Percentiles rank a stretch among this genome's conserved stretches.
Conservation (phyloP, 768 basidiomycete species). For the Mycena epipterygia region DNA sequence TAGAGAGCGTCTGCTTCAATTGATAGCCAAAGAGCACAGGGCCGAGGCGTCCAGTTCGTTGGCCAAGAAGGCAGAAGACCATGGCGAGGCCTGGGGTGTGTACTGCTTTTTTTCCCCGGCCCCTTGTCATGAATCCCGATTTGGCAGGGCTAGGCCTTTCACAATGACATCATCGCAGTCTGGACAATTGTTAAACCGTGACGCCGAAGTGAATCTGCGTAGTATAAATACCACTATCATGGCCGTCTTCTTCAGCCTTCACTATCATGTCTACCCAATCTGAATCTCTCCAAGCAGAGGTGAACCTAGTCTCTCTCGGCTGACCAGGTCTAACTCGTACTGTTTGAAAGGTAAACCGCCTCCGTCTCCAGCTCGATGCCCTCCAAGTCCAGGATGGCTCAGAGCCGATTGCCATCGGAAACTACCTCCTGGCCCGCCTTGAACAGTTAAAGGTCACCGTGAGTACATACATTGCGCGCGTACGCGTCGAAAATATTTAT, state of each 20-base stretch:
- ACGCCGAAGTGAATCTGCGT: too few relatives aligned
- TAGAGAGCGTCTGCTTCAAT: too few relatives aligned
- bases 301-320: too few relatives aligned
- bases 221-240: slow-evolving; percentile 28
- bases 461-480: slow-evolving; percentile 31
- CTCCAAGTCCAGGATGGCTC: slow-evolving; percentile 54
- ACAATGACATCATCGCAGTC: not conserved
- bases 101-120: too few relatives aligned
- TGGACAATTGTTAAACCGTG: too few relatives aligned
- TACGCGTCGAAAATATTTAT: not conserved
- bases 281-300: slow-evolving; percentile 56
- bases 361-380: slow-evolving; percentile 59
- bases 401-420: slow-evolving; percentile 64
- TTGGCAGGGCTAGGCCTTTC: not conserved
- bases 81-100: too few relatives aligned
- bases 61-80: too few relatives aligned
- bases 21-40: too few relatives aligned
- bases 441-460: slow-evolving; percentile 77
- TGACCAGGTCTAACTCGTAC: too few relatives aligned
- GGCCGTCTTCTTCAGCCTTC: not conserved
- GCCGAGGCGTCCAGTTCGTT: too few relatives aligned
- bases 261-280: slow-evolving; percentile 38
- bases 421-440: slow-evolving; percentile 74
- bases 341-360: too few relatives aligned
- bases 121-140: too few relatives aligned